Evolutionary conservation across 1,284 basidiomycete genomes (phyloP).

Genomic region (Heterobasidion parviporum): DNA sequence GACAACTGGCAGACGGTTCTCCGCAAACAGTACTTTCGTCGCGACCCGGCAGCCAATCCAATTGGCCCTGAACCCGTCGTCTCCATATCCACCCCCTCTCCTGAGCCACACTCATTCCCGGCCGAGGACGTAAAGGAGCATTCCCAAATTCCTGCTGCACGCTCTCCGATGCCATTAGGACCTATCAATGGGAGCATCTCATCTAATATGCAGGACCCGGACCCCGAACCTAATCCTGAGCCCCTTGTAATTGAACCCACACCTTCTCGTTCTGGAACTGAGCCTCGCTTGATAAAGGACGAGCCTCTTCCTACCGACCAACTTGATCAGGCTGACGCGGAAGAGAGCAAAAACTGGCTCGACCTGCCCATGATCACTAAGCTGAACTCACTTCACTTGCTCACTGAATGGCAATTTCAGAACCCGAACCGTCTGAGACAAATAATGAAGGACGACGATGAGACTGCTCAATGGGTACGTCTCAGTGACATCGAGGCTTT

Average conservation of each 20-base stretch:
- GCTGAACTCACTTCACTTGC: slow-evolving; percentile 66
- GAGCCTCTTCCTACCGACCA: slow-evolving; percentile 6
- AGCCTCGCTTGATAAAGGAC: slow-evolving; percentile 9
- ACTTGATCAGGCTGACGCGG: slow-evolving; percentile 5
- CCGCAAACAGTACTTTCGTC: slow-evolving; percentile 63
- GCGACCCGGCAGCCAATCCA: slow-evolving; percentile 61
- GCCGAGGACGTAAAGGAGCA: slow-evolving; percentile 1
- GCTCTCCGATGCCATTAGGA: not conserved
- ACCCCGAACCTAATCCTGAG: not conserved
- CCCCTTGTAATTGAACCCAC: not conserved
- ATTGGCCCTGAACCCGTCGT: slow-evolving; percentile 43
- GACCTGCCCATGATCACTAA: slow-evolving; percentile 64
- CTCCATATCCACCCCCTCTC: slow-evolving; percentile 5
- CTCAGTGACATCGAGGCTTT: too few relatives aligned
- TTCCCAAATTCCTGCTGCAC: not conserved
- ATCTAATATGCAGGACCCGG: not conserved
- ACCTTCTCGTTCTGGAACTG: not conserved
- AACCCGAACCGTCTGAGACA: slow-evolving; percentile 56
- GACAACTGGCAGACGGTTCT: slow-evolving; percentile 71
- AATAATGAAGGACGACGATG: slow-evolving; percentile 73
- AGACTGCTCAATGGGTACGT: slow-evolving; percentile 67
- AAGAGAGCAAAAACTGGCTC: slow-evolving; percentile 53
- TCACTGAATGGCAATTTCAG: slow-evolving; percentile 79
- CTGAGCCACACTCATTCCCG: slow-evolving; percentile 7
- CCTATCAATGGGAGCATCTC: not conserved